Conservation (phyloP, 257 asterid species). For the Capsicum rhomboideum region DNA sequence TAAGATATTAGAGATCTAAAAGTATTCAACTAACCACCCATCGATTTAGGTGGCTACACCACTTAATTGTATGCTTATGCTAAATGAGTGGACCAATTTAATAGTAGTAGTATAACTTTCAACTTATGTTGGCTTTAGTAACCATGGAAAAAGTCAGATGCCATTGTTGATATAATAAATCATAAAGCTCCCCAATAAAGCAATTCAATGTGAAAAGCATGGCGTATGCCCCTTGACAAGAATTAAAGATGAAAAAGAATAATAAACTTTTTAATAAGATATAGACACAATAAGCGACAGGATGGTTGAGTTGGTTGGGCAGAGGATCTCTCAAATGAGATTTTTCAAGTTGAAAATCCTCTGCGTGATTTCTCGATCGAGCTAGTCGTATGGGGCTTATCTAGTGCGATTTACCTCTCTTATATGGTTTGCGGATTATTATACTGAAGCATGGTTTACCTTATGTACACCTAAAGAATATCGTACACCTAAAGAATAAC, state of each 20-base stretch:
- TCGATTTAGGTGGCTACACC: too few relatives aligned
- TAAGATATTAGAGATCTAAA: too few relatives aligned
- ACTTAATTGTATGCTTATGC: not conserved
- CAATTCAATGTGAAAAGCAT: not conserved
- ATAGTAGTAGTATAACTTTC: not conserved
- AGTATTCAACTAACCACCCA: too few relatives aligned
- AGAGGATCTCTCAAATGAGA: accelerated
- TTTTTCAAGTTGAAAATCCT: not conserved
- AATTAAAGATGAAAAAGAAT: not conserved
- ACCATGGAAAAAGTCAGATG: not conserved
- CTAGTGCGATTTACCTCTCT: not conserved
- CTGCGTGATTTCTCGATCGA: not conserved
- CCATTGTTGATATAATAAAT: not conserved
- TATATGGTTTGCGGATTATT: not conserved
- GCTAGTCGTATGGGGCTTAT: accelerated
- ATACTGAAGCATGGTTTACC: not conserved
- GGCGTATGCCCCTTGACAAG: not conserved
- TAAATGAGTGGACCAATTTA: not conserved
- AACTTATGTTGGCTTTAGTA: not conserved
- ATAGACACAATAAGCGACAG: not conserved
- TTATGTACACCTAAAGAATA: not conserved
- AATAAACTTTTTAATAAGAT: not conserved
- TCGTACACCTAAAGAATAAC: not conserved
- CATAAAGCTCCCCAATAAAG: not conserved
- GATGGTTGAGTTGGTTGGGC: not conserved